Evolutionary conservation across 78 protist genomes (phyloP).

Genomic region (Acrasis kona): DNA sequence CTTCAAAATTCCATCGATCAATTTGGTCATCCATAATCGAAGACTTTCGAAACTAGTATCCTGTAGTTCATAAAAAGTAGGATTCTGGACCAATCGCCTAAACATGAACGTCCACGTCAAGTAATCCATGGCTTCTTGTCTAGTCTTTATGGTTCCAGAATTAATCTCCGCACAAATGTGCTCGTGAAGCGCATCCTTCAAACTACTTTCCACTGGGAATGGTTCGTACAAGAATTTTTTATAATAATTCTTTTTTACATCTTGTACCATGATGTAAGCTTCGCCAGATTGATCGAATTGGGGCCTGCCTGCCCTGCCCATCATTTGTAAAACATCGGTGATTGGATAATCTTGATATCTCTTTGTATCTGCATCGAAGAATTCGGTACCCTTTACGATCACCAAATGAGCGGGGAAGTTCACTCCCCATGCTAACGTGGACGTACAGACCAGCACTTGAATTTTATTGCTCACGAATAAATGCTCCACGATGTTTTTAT

Average conservation of each 20-base stretch:
- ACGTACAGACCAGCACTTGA: slow-evolving; percentile 90
- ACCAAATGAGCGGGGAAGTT: slow-evolving; percentile 98
- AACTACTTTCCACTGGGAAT: slow-evolving; percentile 96
- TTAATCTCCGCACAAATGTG: slow-evolving; percentile 90
- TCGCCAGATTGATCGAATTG: slow-evolving; percentile 76
- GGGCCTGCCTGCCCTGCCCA: slow-evolving; percentile 99
- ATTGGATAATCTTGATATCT: slow-evolving; percentile 87
- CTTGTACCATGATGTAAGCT: slow-evolving; percentile 78
- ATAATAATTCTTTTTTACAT: slow-evolving; percentile 89
- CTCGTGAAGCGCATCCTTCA: slow-evolving; percentile 72
- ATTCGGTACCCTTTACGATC: slow-evolving; percentile 93
- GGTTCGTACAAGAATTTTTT: slow-evolving; percentile 93
- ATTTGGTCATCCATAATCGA: slow-evolving; percentile 33
- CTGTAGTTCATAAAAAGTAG: slow-evolving; percentile 85
- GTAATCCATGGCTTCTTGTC: slow-evolving; percentile 81
- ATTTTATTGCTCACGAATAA: slow-evolving; percentile 52
- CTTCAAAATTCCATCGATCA: slow-evolving; percentile 45
- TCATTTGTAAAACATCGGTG: slow-evolving; percentile 99
- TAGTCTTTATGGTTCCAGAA: slow-evolving; percentile 38
- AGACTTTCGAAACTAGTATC: not conserved
- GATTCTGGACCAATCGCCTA: slow-evolving; percentile 84
- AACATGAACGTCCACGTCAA: slow-evolving; percentile 94
- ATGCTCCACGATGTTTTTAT: slow-evolving; percentile 55
- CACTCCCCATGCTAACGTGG: slow-evolving; percentile 99
- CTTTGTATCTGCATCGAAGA: slow-evolving; percentile 63